Base-by-base conservation (phyloP, 768 basidiomycete genomes). In the Galerina marginata region DNA sequence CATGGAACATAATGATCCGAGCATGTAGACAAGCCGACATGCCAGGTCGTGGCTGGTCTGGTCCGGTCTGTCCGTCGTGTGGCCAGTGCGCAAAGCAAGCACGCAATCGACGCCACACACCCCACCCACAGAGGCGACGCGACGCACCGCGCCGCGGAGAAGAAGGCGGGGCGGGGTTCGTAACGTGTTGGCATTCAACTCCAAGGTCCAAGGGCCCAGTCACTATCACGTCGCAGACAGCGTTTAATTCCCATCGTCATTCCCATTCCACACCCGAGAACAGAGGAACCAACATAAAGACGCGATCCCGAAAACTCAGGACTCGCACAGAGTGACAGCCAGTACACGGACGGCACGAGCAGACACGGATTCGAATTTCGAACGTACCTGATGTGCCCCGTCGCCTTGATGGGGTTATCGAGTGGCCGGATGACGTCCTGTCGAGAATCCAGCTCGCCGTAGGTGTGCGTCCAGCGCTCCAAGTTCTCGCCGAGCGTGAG, bases 341-440 rank as follows among this genome's bases (percentile, higher is more conserved):
- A 43, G 54, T 64, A 36, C 16, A 43, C 38, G 26, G 26, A 42
- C 53, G 39, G 52, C 49, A 53, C 33, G 54, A 48, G 26, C 54
- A 46, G 39, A 33, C 48, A 43, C 59, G 54, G 42, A 49, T 47
- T 39, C 29, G 14, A 61, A 64, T 79, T 47, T 39, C 29, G 14
- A 61, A 64, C 79, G 56, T 59, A 93, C 92, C 95, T 87, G 64
- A 98, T 87, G 72, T 98, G 95, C 16, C 95, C 95, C 4, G 90
- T 92, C 58, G 78, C 71, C 75, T 98, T 98, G 74, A 98, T 93
- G 44, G 95, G 95, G 42, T 89, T 89, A 62, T 88, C 82, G 43
- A 97, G 79, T 3, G 95, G 95, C 39, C 92, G 87, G 71, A 98
- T 92, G 66, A 98, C 86, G 65, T 95, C 89, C 71, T 98, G 96